A percentile compares a stretch with the other conserved stretches of the same genome.
These are phyloP conservation scores for Suillus americanus DNA, from an alignment of 768 basidiomycete genomes.

Conservation along the genomic window DNA sequence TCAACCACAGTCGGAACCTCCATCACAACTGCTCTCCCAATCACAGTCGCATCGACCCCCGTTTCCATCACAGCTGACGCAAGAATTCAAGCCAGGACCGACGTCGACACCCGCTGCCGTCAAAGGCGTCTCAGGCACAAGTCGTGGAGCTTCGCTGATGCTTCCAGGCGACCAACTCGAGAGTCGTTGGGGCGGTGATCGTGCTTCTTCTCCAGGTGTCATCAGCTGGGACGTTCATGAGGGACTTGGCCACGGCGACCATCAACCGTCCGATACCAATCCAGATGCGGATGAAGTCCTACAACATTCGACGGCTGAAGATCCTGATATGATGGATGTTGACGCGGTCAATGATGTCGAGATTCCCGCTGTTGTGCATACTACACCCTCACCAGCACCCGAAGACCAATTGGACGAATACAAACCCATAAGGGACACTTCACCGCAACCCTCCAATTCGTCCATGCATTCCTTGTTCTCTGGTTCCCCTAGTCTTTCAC, in stretches of 20 bases:
- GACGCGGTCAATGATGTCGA: constrained; percentile 9
- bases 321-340: not conserved
- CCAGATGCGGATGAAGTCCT: not conserved
- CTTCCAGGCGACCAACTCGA: constrained; percentile 1
- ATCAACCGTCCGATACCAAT: not conserved
- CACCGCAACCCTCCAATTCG: constrained; percentile 6
- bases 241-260: not conserved
- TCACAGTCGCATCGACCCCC: constrained; percentile 8
- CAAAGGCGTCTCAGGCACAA: not conserved
- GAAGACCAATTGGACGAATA: not conserved
- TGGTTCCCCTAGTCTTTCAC: constrained; percentile 1
- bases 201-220: not conserved
- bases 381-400: not conserved
- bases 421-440: not conserved
- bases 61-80: constrained; percentile 20
- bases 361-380: constrained; percentile 3
- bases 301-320: not conserved
- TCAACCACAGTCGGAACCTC: constrained; percentile 31
- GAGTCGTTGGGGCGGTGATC: not conserved
- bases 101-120: constrained; percentile 19
- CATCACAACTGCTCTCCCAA: constrained; percentile 10
- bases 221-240: not conserved
- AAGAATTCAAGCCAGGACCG: constrained; percentile 19
- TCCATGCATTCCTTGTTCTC: constrained; percentile 31
- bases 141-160: constrained; percentile 7